Conservation (phyloP, 164 flowering plant genomes). For the Piper betle region DNA sequence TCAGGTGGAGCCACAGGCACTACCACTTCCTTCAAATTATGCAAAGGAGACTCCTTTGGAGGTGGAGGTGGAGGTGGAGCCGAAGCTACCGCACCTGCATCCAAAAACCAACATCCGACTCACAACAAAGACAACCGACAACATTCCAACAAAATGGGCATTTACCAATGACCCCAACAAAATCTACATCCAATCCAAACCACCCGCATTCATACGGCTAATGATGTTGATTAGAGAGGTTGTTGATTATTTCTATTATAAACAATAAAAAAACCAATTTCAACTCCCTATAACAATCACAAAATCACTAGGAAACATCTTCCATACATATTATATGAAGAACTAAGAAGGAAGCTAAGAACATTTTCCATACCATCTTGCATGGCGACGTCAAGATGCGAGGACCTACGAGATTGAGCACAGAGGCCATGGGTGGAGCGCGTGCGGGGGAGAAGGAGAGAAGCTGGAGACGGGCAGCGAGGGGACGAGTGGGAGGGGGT, state of each 20-base stretch:
- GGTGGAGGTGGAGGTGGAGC: constrained; percentile 12
- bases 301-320: no score
- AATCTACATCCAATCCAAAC: no score
- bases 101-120: not conserved
- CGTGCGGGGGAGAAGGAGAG: constrained; percentile 6
- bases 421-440: constrained; percentile 7
- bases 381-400: constrained; percentile 8
- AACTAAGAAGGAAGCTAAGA: not conserved
- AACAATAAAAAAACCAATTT: no score
- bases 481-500: constrained; percentile 8
- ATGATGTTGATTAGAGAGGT: no score
- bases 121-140: not conserved
- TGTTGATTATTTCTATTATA: no score
- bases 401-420: constrained; percentile 3
- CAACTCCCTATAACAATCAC: no score
- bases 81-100: constrained; percentile 22
- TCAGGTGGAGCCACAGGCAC: constrained; percentile 22
- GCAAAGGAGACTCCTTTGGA: constrained; percentile 22
- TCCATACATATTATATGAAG: not conserved
- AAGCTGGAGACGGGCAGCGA: constrained; percentile 5
- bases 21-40: constrained; percentile 25
- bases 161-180: not conserved
- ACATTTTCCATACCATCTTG: constrained; percentile 14
- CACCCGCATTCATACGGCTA: no score
- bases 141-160: not conserved